Conservation (phyloP, 306 rosid genomes). For the Corylus avellana region DNA sequence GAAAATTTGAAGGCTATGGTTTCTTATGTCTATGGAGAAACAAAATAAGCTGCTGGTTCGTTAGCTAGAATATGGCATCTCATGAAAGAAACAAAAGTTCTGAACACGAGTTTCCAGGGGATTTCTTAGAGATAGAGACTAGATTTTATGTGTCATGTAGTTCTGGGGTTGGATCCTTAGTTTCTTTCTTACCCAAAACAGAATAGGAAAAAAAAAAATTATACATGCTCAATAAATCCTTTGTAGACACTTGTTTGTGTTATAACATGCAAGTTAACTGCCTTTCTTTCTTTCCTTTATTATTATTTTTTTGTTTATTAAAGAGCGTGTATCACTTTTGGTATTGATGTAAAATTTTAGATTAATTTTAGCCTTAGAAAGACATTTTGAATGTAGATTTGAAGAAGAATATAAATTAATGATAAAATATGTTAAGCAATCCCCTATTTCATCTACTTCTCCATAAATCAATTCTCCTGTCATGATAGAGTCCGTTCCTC, state of each 20-base stretch:
- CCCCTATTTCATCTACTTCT: no score
- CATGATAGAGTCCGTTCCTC: no score
- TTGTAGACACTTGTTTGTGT: no score
- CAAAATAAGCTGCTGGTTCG: neutral
- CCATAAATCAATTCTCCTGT: no score
- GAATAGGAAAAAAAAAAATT: no score
- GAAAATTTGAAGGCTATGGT: neutral
- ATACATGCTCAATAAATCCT: no score
- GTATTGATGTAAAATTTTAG: neutral
- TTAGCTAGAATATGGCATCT: neutral
- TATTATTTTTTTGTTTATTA: neutral
- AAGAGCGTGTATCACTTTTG: neutral
- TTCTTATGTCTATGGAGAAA: neutral
- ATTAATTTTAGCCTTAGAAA: neutral
- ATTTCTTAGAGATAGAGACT: neutral
- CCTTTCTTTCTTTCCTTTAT: neutral
- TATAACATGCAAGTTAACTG: no score
- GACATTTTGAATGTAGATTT: neutral
- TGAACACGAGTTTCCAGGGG: neutral
- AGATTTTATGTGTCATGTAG: neutral
- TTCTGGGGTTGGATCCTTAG: neutral
- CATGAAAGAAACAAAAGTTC: neutral
- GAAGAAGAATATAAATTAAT: neutral
- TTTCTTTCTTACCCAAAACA: neutral
- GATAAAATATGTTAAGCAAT: neutral